Conservation (phyloP, 176 grass and related monocot genomes). For the Microstegium vimineum region DNA sequence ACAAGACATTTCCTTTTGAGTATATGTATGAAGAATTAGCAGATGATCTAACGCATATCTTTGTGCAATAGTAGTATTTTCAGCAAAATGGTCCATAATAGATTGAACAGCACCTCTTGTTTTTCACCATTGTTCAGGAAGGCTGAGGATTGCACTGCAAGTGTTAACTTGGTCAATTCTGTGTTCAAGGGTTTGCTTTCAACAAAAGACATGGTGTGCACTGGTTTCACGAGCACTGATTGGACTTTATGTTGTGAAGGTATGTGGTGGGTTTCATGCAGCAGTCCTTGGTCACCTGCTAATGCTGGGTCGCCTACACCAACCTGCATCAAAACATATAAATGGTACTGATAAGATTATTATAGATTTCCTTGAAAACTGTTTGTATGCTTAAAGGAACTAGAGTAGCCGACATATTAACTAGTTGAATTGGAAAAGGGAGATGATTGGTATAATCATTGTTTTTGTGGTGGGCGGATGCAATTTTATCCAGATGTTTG, state of each 20-base stretch:
- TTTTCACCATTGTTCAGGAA: conserved; percentile 46
- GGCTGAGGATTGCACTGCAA: conserved; percentile 15
- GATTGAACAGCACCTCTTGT: conserved; percentile 35
- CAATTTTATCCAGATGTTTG: background rate
- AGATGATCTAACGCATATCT: background rate
- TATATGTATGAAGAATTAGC: background rate
- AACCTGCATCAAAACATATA: conserved; percentile 26
- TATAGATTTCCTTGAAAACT: background rate
- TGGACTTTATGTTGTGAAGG: conserved; percentile 6
- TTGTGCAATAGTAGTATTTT: background rate
- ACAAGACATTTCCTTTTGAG: background rate
- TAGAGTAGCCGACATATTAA: background rate
- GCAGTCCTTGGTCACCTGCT: conserved; percentile 17
- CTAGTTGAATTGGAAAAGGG: background rate
- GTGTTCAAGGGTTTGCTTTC: conserved; percentile 6
- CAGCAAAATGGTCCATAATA: background rate
- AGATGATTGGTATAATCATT: background rate
- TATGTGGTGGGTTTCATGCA: background rate
- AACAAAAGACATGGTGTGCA: conserved; percentile 3
- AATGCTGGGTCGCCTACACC: conserved; percentile 38
- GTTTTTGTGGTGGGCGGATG: background rate
- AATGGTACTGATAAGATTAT: background rate
- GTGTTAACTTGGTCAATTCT: conserved; percentile 30
- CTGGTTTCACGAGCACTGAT: background rate
- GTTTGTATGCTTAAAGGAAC: background rate